Evolutionary conservation across 1,284 basidiomycete species (phyloP).

Genomic region (Puccinia triticina): DNA sequence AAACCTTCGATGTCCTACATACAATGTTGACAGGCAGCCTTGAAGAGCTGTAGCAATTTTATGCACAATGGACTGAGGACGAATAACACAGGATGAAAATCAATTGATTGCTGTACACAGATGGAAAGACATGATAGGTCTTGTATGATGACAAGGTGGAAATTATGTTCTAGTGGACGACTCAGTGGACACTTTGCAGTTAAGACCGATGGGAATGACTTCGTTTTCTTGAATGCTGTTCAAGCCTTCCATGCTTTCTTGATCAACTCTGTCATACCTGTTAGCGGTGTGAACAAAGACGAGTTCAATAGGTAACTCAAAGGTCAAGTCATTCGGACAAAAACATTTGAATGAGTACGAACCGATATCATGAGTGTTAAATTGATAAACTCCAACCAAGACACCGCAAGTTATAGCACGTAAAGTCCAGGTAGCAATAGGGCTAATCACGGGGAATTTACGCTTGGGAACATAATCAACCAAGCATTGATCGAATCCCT

Average conservation of each 20-base stretch:
- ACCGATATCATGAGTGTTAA: slow-evolving; percentile 97
- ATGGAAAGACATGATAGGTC: background rate
- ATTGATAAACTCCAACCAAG: slow-evolving; percentile 89
- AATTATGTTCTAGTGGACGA: too few species aligned
- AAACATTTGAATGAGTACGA: slow-evolving; percentile 58
- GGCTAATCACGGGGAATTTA: slow-evolving; percentile 84
- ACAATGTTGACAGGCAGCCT: too few species aligned
- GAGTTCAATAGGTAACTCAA: background rate
- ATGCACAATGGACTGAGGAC: too few species aligned
- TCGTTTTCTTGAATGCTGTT: slow-evolving; percentile 17
- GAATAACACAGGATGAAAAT: too few species aligned
- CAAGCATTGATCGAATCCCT: slow-evolving; percentile 60
- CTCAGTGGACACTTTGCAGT: too few species aligned
- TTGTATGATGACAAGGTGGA: background rate
- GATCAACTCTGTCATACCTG: slow-evolving; percentile 74
- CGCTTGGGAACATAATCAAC: slow-evolving; percentile 87
- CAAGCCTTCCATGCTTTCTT: slow-evolving; percentile 70
- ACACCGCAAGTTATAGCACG: slow-evolving; percentile 78
- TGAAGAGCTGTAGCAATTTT: too few species aligned
- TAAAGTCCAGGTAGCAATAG: slow-evolving; percentile 72
- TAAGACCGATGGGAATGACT: too few species aligned
- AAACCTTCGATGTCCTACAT: too few species aligned
- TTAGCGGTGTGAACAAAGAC: background rate
- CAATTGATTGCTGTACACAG: slow-evolving; percentile 11
- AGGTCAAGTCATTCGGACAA: slow-evolving; percentile 32